Evolutionary conservation across 805 yeast species (phyloP).

Genomic region (Saturnispora diversa): DNA sequence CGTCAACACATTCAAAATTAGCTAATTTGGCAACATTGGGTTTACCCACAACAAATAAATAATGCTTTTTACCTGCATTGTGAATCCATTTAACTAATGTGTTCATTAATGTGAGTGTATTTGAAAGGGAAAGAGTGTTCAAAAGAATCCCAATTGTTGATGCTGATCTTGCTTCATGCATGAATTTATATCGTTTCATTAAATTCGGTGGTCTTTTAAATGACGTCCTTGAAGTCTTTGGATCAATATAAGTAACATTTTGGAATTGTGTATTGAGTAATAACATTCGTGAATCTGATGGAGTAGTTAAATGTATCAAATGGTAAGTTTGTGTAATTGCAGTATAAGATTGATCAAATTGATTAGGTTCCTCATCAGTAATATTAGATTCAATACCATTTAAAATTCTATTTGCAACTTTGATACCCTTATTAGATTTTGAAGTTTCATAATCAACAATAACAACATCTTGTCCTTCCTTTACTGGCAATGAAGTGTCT

Average conservation of each 20-base stretch:
- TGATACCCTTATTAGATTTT: constrained; percentile 8
- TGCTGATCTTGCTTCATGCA: constrained; percentile 85
- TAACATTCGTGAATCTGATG: constrained; percentile 72
- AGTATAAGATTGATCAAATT: constrained; percentile 26
- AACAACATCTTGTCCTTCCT: constrained; percentile 18
- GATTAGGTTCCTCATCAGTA: constrained; percentile 10
- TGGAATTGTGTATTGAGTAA: constrained; percentile 66
- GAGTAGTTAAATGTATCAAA: constrained; percentile 62
- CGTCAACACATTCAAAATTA: constrained; percentile 86
- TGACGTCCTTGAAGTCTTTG: constrained; percentile 26
- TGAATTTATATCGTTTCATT: constrained; percentile 73
- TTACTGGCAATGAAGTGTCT: constrained; percentile 21
- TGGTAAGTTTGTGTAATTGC: constrained; percentile 37
- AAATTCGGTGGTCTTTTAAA: constrained; percentile 70
- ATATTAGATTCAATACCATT: constrained; percentile 21
- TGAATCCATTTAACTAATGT: constrained; percentile 52
- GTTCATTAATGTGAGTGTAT: constrained; percentile 61
- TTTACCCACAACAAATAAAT: constrained; percentile 92
- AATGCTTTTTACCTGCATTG: constrained; percentile 81
- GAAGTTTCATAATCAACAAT: constrained; percentile 20
- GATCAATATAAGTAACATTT: constrained; percentile 44
- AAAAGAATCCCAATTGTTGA: constrained; percentile 88
- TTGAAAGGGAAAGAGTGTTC: constrained; percentile 76
- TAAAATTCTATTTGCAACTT: constrained; percentile 29
- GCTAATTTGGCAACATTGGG: constrained; percentile 97